These are phyloP conservation scores for Colletotrichum tanaceti DNA, from an alignment of 2,329 filamentous ascomycete species.

Conservation along the genomic window DNA sequence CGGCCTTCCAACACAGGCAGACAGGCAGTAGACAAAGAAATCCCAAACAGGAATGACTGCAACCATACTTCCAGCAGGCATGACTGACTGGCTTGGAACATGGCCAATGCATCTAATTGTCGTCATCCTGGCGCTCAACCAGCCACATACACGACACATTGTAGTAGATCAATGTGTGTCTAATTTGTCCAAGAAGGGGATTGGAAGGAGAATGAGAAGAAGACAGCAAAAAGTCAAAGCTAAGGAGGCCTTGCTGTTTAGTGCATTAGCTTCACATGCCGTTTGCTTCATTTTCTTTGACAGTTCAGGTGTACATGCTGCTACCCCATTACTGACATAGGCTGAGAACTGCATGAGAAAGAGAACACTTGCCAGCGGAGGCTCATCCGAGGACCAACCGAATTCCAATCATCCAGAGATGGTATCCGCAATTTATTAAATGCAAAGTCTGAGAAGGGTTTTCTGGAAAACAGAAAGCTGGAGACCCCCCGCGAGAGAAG, in stretches of 20 bases:
- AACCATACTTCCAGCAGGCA: not conserved
- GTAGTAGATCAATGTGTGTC: not conserved
- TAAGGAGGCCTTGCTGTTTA: not conserved
- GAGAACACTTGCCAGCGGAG: slow-evolving; percentile 9
- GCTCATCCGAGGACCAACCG: slow-evolving; percentile 19
- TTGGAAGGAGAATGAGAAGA: no score
- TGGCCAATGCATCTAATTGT: not conserved
- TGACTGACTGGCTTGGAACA: not conserved
- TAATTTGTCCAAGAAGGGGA: no score
- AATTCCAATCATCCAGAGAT: slow-evolving; percentile 4
- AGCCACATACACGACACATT: slow-evolving; percentile 5
- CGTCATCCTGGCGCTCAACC: slow-evolving; percentile 17
- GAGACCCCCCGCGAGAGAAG: slow-evolving; percentile 17
- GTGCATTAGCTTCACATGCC: slow-evolving; percentile 1
- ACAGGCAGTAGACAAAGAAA: slow-evolving; percentile 5
- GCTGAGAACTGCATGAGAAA: slow-evolving; percentile 4
- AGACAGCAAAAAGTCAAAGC: not conserved
- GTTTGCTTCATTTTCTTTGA: slow-evolving; percentile 26
- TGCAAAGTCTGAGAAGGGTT: slow-evolving; percentile 20
- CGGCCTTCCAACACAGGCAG: not conserved
- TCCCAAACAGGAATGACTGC: not conserved
- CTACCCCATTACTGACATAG: not conserved
- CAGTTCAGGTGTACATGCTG: slow-evolving; percentile 16
- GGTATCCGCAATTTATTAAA: slow-evolving; percentile 13
- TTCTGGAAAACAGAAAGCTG: slow-evolving; percentile 16